Percentiles rank a stretch among this genome's conserved stretches.
Evolutionary conservation across 2,329 filamentous ascomycete genomes (phyloP).

Genomic region (Macroventuria anomochaeta): DNA sequence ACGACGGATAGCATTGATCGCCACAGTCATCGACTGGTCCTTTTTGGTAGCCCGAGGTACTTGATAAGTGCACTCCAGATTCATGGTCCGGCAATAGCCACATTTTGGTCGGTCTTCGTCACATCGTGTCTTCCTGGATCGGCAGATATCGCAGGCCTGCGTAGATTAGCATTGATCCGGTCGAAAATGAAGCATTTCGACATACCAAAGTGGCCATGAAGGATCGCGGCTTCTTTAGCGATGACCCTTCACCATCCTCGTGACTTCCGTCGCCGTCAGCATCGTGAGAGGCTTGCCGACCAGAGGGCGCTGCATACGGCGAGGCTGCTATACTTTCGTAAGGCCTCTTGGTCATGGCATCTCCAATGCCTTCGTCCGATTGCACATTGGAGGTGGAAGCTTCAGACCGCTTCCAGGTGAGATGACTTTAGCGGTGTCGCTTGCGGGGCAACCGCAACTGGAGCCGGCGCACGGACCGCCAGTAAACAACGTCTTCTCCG

Average conservation of each 20-base stretch:
- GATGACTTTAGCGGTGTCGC: conserved; percentile 2
- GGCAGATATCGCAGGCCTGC: conserved; percentile 61
- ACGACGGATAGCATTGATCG: conserved; percentile 61
- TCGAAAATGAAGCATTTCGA: not conserved
- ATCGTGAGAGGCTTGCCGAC: conserved; percentile 27
- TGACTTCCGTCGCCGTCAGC: conserved; percentile 32
- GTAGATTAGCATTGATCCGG: conserved; percentile 12
- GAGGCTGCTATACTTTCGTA: conserved; percentile 30
- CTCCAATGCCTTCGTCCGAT: conserved; percentile 7
- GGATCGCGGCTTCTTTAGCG: conserved; percentile 43
- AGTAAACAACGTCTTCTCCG: not conserved
- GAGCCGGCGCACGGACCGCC: not conserved
- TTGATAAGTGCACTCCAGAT: conserved; percentile 60
- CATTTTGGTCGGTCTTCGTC: conserved; percentile 61
- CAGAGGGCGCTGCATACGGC: conserved; percentile 26
- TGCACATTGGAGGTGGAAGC: not conserved
- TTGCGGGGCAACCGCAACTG: conserved; percentile 10
- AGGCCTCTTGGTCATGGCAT: conserved; percentile 49
- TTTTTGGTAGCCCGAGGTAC: conserved; percentile 62
- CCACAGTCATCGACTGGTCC: conserved; percentile 61
- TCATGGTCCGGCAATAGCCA: conserved; percentile 58
- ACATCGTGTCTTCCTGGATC: conserved; percentile 62
- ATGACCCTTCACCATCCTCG: conserved; percentile 33
- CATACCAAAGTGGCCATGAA: conserved; percentile 47
- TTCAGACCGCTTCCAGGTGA: not conserved